Evolutionary conservation across 2,329 filamentous ascomycete species (phyloP).

Genomic region (Clarireedia paspali): DNA sequence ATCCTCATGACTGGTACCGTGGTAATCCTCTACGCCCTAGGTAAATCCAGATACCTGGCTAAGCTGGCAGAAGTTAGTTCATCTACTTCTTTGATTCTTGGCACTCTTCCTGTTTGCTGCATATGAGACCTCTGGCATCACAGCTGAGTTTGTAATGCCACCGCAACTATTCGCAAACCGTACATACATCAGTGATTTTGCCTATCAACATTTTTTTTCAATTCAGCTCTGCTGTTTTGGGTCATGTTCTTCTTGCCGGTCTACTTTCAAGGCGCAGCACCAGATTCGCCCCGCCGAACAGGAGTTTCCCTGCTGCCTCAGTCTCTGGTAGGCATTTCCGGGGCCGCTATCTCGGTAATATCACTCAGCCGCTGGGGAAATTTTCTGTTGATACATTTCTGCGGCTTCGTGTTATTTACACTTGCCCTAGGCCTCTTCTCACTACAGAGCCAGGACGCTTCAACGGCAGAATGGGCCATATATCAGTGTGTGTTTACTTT

Average conservation of each 20-base stretch:
- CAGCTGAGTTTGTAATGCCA: neutral
- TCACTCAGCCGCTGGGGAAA: slow-evolving; percentile 27
- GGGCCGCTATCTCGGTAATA: slow-evolving; percentile 47
- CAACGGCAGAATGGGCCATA: slow-evolving; percentile 33
- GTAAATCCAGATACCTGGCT: slow-evolving; percentile 33
- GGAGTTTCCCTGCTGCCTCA: slow-evolving; percentile 48
- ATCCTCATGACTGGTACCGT: slow-evolving; percentile 49
- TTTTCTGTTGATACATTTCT: slow-evolving; percentile 34
- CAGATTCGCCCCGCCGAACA: slow-evolving; percentile 40
- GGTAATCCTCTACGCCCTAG: slow-evolving; percentile 50
- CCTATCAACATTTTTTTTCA: neutral
- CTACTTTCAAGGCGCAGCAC: slow-evolving; percentile 41
- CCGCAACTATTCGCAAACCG: neutral
- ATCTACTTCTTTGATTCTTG: slow-evolving; percentile 26
- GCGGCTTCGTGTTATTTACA: slow-evolving; percentile 27
- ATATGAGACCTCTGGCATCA: neutral
- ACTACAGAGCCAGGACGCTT: slow-evolving; percentile 32
- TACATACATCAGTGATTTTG: neutral
- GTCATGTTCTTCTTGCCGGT: slow-evolving; percentile 44
- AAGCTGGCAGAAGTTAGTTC: slow-evolving; percentile 19
- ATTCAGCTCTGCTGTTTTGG: slow-evolving; percentile 18
- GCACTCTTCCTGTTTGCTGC: neutral
- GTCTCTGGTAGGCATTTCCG: slow-evolving; percentile 51
- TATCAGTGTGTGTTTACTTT: slow-evolving; percentile 35
- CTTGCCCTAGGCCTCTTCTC: slow-evolving; percentile 32